Evolutionary conservation across 768 basidiomycete genomes (phyloP).

Genomic region (Boletus sp.): DNA sequence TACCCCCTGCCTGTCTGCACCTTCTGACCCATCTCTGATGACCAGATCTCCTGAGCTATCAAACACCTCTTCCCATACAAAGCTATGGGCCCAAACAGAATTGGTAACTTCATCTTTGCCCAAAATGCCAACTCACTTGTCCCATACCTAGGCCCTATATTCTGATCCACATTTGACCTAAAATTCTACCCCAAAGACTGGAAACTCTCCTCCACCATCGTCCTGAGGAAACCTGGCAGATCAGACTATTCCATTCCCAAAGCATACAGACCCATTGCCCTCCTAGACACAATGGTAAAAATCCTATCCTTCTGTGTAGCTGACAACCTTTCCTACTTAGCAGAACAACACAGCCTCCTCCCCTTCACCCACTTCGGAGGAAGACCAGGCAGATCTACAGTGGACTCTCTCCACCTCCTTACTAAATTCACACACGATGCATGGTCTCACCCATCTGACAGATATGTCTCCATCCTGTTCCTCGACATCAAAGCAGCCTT

Average conservation of each 20-base stretch:
- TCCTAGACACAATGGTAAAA: no score
- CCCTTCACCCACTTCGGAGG: slow-evolving; percentile 20
- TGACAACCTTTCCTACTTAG: slow-evolving; percentile 20
- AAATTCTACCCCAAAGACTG: slow-evolving; percentile 11
- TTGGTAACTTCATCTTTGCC: slow-evolving; percentile 21
- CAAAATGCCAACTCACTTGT: slow-evolving; percentile 8
- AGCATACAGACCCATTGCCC: slow-evolving; percentile 36
- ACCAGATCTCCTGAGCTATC: no score
- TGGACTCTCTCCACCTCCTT: neutral
- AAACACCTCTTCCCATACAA: slow-evolving; percentile 13
- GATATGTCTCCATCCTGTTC: no score
- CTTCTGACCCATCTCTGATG: no score
- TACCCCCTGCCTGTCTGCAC: no score
- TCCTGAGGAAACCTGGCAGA: slow-evolving; percentile 37
- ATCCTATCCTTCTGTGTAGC: slow-evolving; percentile 24
- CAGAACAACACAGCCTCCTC: slow-evolving; percentile 34
- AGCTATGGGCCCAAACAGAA: slow-evolving; percentile 26
- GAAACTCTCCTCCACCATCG: slow-evolving; percentile 27
- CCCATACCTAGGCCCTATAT: slow-evolving; percentile 8
- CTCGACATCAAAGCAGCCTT: no score
- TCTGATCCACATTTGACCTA: slow-evolving; percentile 10
- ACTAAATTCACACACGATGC: no score
- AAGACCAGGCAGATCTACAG: neutral
- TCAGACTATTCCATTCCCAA: slow-evolving; percentile 25
- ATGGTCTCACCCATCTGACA: no score